phyloP scores from a whole-genome alignment of 2,329 filamentous ascomycete genomes.

The Metarhizium humberi region DNA sequence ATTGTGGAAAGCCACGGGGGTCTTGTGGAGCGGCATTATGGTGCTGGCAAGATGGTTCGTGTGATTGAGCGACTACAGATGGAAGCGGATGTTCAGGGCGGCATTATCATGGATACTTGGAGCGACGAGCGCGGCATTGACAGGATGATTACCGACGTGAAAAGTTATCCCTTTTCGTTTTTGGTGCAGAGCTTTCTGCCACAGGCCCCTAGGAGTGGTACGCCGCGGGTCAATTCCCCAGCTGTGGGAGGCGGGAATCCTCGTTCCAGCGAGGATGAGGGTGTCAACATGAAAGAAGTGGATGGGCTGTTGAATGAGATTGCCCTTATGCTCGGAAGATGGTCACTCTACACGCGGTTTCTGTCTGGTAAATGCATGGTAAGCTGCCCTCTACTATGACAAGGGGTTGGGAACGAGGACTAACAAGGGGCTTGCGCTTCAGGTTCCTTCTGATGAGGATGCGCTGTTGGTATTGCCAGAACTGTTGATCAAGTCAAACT shows the following conservation, averaged over 20 bases:
- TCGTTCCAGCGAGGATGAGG: constrained; percentile 73
- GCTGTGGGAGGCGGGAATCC: constrained; percentile 46
- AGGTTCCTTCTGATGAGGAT: constrained; percentile 46
- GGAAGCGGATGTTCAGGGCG: constrained; percentile 92
- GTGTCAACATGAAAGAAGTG: constrained; percentile 93
- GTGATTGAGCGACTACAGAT: constrained; percentile 89
- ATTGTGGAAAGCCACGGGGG: constrained; percentile 89
- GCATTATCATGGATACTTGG: constrained; percentile 94
- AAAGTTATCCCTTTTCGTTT: constrained; percentile 96
- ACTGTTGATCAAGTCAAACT: constrained; percentile 68
- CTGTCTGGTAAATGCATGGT: constrained; percentile 78
- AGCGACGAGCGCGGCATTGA: constrained; percentile 79
- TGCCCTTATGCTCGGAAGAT: constrained; percentile 83
- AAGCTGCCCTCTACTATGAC: constrained; percentile 23
- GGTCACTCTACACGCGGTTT: constrained; percentile 88
- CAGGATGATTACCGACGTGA: constrained; percentile 84
- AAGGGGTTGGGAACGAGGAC: not conserved
- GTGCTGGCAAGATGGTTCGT: constrained; percentile 81
- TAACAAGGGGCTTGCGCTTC: not conserved
- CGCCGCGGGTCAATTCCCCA: constrained; percentile 67
- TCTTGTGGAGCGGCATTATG: constrained; percentile 90
- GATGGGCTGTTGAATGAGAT: constrained; percentile 82
- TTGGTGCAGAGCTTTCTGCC: constrained; percentile 88
- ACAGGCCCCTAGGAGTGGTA: constrained; percentile 53
- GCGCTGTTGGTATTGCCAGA: constrained; percentile 57